Conservation (phyloP, 305 asterid species). For the Andrographis paniculata region DNA sequence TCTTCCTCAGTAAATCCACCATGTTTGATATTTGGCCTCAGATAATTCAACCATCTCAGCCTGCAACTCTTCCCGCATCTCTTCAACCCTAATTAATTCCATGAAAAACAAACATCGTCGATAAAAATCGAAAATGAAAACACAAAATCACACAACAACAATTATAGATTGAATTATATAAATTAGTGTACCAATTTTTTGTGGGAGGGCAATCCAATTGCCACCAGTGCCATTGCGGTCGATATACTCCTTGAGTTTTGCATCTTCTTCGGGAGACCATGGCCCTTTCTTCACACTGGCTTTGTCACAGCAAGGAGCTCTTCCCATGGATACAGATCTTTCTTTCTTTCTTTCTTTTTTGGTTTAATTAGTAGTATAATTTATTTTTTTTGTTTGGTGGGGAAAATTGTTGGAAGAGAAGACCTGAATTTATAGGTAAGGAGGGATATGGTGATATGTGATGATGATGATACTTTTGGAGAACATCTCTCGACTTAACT, state of each 20-base stretch:
- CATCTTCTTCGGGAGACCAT: constrained; percentile 77
- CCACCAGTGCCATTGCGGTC: constrained; percentile 62
- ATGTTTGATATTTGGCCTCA: constrained; percentile 54
- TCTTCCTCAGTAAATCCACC: constrained; percentile 67
- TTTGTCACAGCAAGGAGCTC: constrained; percentile 89
- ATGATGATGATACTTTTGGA: constrained; percentile 9
- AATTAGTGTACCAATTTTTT: constrained; percentile 40
- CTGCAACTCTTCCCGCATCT: constrained; percentile 64
- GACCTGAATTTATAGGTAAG: constrained; percentile 48
- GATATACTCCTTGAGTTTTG: constrained; percentile 59
- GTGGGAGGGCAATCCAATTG: constrained; percentile 76
- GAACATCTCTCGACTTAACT: too few relatives aligned
- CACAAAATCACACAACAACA: too few relatives aligned
- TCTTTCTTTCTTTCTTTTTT: neutral
- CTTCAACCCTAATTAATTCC: constrained; percentile 27
- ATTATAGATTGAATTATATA: neutral
- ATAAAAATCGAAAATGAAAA: neutral
- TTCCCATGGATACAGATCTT: constrained; percentile 33
- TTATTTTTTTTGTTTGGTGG: constrained; percentile 11
- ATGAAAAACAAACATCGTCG: too few relatives aligned
- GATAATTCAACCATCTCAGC: constrained; percentile 49
- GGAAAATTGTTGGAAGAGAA: constrained; percentile 38
- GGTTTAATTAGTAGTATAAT: too few relatives aligned
- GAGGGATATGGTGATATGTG: constrained; percentile 21
- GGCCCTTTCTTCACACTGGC: constrained; percentile 71